Evolutionary conservation across 2,329 filamentous ascomycete species (phyloP).

Genomic region (Colletotrichum falcatum): DNA sequence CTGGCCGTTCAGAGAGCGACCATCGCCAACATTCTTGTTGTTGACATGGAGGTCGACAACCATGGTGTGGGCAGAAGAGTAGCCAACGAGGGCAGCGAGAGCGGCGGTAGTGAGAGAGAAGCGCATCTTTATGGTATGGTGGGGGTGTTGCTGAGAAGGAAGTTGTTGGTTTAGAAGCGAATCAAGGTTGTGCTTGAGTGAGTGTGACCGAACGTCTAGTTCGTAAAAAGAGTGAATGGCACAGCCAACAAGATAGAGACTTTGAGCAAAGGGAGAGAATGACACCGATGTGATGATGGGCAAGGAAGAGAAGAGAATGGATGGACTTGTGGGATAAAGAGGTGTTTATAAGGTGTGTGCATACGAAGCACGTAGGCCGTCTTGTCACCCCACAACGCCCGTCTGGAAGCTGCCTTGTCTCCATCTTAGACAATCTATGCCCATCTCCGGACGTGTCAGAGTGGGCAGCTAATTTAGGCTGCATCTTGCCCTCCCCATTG

Average conservation of each 20-base stretch:
- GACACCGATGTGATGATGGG: constrained; percentile 40
- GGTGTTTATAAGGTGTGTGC: constrained; percentile 29
- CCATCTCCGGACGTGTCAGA: constrained; percentile 31
- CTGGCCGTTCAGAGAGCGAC: constrained; percentile 50
- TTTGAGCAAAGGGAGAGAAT: constrained; percentile 38
- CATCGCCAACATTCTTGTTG: constrained; percentile 50
- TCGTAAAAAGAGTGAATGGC: constrained; percentile 39
- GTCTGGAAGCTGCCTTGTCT: neutral
- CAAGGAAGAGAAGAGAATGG: neutral
- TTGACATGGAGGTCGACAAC: constrained; percentile 62
- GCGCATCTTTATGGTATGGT: constrained; percentile 49
- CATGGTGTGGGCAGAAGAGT: constrained; percentile 58
- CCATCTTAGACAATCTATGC: constrained; percentile 33
- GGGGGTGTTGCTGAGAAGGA: neutral
- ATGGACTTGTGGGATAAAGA: constrained; percentile 6
- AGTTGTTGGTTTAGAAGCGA: constrained; percentile 30
- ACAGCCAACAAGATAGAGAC: constrained; percentile 40
- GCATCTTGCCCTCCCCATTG: constrained; percentile 26
- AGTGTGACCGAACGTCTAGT: constrained; percentile 41
- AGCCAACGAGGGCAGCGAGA: constrained; percentile 50
- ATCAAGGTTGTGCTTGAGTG: constrained; percentile 37
- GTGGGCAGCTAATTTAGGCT: constrained; percentile 26
- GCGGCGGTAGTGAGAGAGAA: constrained; percentile 45
- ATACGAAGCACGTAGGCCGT: neutral
- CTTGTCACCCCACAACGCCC: constrained; percentile 3